phyloP scores from a whole-genome alignment of 2,329 filamentous ascomycete genomes.

The Arthrobotrys iridis region DNA sequence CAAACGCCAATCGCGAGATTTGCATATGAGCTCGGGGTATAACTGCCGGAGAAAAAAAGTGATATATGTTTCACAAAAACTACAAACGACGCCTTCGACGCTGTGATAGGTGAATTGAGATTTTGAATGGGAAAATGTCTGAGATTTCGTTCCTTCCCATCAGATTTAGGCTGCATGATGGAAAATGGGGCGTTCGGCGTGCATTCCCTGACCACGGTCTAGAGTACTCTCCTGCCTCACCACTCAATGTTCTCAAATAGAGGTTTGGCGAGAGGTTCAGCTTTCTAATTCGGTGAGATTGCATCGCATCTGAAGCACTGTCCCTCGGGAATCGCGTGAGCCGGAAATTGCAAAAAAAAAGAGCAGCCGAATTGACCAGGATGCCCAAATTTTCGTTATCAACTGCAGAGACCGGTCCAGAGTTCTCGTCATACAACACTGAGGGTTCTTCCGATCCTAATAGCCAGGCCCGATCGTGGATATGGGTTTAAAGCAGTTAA shows the following conservation, averaged over 20 bases:
- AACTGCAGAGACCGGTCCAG: slow-evolving; percentile 19
- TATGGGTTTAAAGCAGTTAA: not conserved
- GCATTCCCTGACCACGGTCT: no score
- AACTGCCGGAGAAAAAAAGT: slow-evolving; percentile 42
- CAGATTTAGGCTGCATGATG: slow-evolving; percentile 24
- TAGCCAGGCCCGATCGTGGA: slow-evolving; percentile 7
- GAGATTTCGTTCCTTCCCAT: slow-evolving; percentile 21
- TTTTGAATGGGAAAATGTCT: slow-evolving; percentile 15
- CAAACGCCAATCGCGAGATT: not conserved
- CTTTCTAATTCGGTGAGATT: not conserved
- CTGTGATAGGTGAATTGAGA: slow-evolving; percentile 19
- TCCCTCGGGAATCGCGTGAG: not conserved
- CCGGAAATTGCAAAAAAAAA: slow-evolving; percentile 10
- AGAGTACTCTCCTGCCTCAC: not conserved
- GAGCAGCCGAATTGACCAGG: not conserved
- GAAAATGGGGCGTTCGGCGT: not conserved
- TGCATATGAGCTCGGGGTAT: slow-evolving; percentile 1
- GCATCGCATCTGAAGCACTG: not conserved
- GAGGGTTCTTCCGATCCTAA: not conserved
- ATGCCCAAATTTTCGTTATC: not conserved
- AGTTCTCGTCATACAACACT: not conserved
- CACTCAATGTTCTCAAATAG: slow-evolving; percentile 18
- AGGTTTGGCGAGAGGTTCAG: not conserved
- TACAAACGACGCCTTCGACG: slow-evolving; percentile 3
- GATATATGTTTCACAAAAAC: slow-evolving; percentile 39